Evolutionary conservation across 371 early-diverging fungal species (phyloP).

Genomic region (Lichtheimia ornata): DNA sequence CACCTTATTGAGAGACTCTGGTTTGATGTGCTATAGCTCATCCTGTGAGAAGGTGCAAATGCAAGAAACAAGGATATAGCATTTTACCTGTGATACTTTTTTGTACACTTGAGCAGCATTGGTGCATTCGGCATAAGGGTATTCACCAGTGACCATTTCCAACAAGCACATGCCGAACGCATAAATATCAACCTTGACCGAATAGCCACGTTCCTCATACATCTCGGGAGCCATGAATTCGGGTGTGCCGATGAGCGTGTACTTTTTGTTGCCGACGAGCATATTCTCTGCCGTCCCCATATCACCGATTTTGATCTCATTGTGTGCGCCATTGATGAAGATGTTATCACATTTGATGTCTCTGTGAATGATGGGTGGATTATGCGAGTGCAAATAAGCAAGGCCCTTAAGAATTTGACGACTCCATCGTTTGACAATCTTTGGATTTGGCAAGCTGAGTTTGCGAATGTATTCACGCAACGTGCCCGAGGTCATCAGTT

Average conservation of each 20-base stretch:
- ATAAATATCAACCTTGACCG: slow-evolving; percentile 90
- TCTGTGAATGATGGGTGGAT: slow-evolving; percentile 91
- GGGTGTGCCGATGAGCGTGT: slow-evolving; percentile 89
- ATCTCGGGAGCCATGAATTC: slow-evolving; percentile 97
- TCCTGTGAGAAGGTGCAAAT: background rate
- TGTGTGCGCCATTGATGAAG: slow-evolving; percentile 91
- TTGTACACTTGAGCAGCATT: slow-evolving; percentile 89
- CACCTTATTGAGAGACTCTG: slow-evolving; percentile 73
- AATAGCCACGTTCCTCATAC: slow-evolving; percentile 89
- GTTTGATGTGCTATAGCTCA: slow-evolving; percentile 74
- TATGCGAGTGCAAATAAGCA: slow-evolving; percentile 79
- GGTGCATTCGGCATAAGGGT: slow-evolving; percentile 88
- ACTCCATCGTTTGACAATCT: slow-evolving; percentile 81
- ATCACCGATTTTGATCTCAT: slow-evolving; percentile 93
- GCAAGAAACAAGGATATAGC: background rate
- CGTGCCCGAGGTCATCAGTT: slow-evolving; percentile 94
- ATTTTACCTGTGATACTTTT: slow-evolving; percentile 67
- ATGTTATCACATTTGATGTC: slow-evolving; percentile 90
- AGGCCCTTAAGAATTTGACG: slow-evolving; percentile 85
- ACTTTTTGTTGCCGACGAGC: slow-evolving; percentile 75
- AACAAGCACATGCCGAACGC: slow-evolving; percentile 93
- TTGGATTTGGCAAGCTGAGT: slow-evolving; percentile 66
- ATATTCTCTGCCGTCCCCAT: slow-evolving; percentile 82
- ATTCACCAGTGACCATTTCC: slow-evolving; percentile 90
- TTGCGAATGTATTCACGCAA: slow-evolving; percentile 72